Percentiles rank a stretch among this genome's conserved stretches.
Conservation (phyloP, 768 basidiomycete genomes). For the Daedaleopsis sinensis region DNA sequence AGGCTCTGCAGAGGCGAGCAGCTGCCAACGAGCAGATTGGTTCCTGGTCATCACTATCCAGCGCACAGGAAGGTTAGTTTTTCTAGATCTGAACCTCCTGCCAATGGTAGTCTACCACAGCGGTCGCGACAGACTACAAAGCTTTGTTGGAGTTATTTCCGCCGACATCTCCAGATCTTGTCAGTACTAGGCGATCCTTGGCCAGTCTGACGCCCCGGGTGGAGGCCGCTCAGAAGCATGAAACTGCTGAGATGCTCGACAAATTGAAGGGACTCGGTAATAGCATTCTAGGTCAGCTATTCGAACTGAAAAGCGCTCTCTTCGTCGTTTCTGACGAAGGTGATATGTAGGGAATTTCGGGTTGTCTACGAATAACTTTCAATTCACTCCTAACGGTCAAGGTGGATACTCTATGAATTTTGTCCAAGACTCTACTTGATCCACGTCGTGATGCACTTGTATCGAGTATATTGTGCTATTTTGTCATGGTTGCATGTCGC, state of each 20-base stretch:
- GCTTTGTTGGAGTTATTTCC: conserved; percentile 68
- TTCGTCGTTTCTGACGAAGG: not conserved
- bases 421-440: conserved; percentile 29
- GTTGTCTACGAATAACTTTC: conserved; percentile 94
- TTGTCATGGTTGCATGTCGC: too few relatives aligned
- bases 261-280: conserved; percentile 95
- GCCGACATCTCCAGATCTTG: conserved; percentile 50
- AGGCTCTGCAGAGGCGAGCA: conserved; percentile 90
- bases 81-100: not conserved
- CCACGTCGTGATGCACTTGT: too few relatives aligned
- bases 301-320: too few relatives aligned
- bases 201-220: conserved; percentile 64
- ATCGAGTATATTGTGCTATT: too few relatives aligned
- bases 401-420: conserved; percentile 98
- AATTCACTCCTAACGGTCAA: conserved; percentile 90
- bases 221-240: conserved; percentile 78
- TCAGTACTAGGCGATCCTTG: conserved; percentile 53
- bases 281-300: conserved; percentile 69
- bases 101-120: not conserved
- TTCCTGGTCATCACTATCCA: conserved; percentile 81
- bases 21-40: conserved; percentile 77
- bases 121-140: conserved; percentile 65
- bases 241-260: conserved; percentile 89
- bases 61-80: conserved; percentile 79
- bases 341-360: conserved; percentile 79